A percentile compares a stretch with the other conserved stretches of the same genome.
Evolutionary conservation across 768 basidiomycete genomes (phyloP).

Genomic region (Amanita polypyramis): DNA sequence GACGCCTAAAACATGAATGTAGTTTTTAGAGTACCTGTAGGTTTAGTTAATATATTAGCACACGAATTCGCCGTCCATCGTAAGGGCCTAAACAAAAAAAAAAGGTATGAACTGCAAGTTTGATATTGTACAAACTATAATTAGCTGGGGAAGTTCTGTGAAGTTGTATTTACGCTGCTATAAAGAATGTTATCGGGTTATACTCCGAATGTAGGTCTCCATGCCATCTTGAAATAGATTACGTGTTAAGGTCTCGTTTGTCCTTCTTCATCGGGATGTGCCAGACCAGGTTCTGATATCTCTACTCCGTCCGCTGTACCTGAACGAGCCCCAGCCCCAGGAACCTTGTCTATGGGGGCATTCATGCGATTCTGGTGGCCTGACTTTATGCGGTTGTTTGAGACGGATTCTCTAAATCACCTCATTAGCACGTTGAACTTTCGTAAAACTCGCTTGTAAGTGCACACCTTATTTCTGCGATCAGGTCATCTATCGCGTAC

Average conservation of each 20-base stretch:
- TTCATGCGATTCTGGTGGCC: slow-evolving; percentile 46
- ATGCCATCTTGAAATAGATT: slow-evolving; percentile 17
- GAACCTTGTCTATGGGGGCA: slow-evolving; percentile 68
- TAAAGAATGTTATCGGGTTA: slow-evolving; percentile 13
- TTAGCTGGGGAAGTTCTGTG: too few species aligned
- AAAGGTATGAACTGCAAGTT: background rate
- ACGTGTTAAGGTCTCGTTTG: slow-evolving; percentile 17
- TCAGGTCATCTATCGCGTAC: slow-evolving; percentile 70
- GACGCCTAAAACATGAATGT: slow-evolving; percentile 15
- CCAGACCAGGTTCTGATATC: slow-evolving; percentile 42
- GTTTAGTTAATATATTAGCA: too few species aligned
- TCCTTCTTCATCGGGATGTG: slow-evolving; percentile 32
- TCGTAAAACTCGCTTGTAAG: slow-evolving; percentile 1
- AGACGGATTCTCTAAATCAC: slow-evolving; percentile 58
- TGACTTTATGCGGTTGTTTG: slow-evolving; percentile 79
- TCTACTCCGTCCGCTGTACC: slow-evolving; percentile 60
- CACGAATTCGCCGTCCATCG: too few species aligned
- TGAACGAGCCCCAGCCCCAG: slow-evolving; percentile 54
- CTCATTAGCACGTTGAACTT: background rate
- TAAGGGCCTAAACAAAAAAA: too few species aligned
- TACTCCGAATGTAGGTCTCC: slow-evolving; percentile 31
- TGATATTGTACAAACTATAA: background rate
- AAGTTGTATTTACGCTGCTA: background rate
- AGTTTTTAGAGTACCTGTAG: background rate
- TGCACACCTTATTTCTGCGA: slow-evolving; percentile 67